Conservation (phyloP, 768 basidiomycete species). For the Leccinum barrowsii region DNA sequence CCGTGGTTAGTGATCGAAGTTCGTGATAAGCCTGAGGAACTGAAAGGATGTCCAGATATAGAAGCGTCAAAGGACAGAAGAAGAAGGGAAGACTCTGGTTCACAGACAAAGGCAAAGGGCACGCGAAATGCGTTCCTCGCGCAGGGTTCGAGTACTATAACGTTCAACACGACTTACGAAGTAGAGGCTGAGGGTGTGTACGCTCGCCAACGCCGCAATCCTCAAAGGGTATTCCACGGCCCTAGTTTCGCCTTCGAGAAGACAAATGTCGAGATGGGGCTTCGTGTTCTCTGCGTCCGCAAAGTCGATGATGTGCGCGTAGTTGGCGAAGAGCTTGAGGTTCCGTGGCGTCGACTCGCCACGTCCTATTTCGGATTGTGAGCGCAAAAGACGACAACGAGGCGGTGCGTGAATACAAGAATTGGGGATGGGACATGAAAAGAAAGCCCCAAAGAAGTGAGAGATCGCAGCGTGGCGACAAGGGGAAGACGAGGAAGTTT, state of each 20-base stretch:
- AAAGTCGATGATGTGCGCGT: constrained; percentile 74
- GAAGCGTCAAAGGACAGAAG: constrained; percentile 19
- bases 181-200: constrained; percentile 71
- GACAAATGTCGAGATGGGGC: constrained; percentile 67
- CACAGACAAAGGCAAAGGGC: constrained; percentile 13
- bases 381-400: background rate
- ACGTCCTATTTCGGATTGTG: constrained; percentile 47
- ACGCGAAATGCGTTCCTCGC: background rate
- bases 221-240: constrained; percentile 77
- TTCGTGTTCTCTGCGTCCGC: constrained; percentile 62
- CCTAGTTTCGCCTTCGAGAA: constrained; percentile 66
- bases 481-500: constrained; percentile 5
- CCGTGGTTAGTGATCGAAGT: constrained; percentile 3
- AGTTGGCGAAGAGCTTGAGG: constrained; percentile 72
- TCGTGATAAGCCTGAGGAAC: constrained; percentile 12
- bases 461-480: constrained; percentile 11
- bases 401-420: constrained; percentile 1
- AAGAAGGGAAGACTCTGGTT: background rate
- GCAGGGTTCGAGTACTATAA: constrained; percentile 4
- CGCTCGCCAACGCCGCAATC: constrained; percentile 70
- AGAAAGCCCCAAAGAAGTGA: background rate
- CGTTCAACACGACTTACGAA: constrained; percentile 55
- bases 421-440: constrained; percentile 4
- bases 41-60: constrained; percentile 14
- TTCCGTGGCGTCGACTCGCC: constrained; percentile 75